Base-by-base conservation (phyloP, 2,329 filamentous ascomycete genomes). In the Pyrenochaeta sp. region DNA sequence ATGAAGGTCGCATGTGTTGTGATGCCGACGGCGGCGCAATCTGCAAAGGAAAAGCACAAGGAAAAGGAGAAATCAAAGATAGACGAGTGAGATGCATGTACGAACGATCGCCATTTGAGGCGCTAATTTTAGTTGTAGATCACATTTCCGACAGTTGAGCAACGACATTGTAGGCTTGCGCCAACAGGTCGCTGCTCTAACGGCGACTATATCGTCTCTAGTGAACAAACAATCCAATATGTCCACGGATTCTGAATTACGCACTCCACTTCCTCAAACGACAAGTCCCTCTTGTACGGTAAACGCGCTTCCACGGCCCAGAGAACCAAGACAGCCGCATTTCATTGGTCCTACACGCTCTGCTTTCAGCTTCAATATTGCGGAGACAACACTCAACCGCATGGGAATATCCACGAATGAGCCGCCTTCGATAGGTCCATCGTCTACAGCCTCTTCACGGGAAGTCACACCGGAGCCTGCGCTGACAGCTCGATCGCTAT, bases 311-410 rank as follows among this genome's bases (percentile, higher is more conserved):
- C 62, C 59, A 25, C 54, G 56, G 32, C 37, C 50, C 2, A 49
- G 42, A 8, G 46, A 54, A 28, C 62, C 62, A 12, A 48, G 37
- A 36, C 48, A 67, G 48, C 64, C 66, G 46, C 61, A 65, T 24
- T 68, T 68, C 43, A 46, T 66, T 10, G 66, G 66, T 1, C 66
- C 66, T 22, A 68, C 66, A 2, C 62, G 64, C 25, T 62, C 66
- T 13, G 64, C 58, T 1, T 67, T 67, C 39, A 65, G 66, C 19
- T 58, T 68, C n/a, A 62, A 61, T 24, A 63, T 68, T n/a, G 64
- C 65, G 2, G 64, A 68, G 40, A 54, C 59, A 3, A 61, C 66
- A 2, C 55, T 68, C 5, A 53, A 56, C 32, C 58, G 55, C 7
- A 64, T 68, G 64, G 60, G 58, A 0, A 62, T 67, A 19, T 47